Evolutionary conservation across 108 stramenopile species (phyloP), one percentile per base, ranked within the genome.

Genomic region (Cyclotella kingstonii): DNA sequence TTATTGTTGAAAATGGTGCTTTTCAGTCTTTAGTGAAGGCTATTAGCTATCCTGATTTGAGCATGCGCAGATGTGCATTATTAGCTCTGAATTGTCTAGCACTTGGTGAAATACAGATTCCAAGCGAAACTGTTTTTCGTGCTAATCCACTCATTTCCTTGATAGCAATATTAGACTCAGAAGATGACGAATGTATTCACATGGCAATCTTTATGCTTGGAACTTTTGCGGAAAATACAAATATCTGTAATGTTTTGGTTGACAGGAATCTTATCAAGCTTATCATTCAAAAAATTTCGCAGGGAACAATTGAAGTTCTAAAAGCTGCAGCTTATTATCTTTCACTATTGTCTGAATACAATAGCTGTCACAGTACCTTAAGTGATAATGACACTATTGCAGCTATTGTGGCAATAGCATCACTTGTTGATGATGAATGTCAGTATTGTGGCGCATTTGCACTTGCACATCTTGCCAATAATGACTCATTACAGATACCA

Each of bases 381-480:
- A 76, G 53, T 14, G 38, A 54, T 53, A 70, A 55, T 34, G 81
- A 84, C 29, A 89, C 57, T 0, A 49, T 91, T 14, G 70, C 84
- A 42, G 67, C 81, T 34, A 73, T 87, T 46, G 72, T 90, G 22
- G 58, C 63, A 31, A 46, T 87, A 6, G 85, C 86, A 15, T 61
- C 73, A 33, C 68, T 92, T 25, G 91, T 90, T 34, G 91, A 92
- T 66, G 66, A 80, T 18, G 91, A 92, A 68, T 71, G 77, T 22
- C 87, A 93, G 53, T 84, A 89, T 55, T 87, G 83, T 54, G 88
- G 89, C 7, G 74, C 87, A 28, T 89, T 93, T 54, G 59, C 79
- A 14, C 76, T 90, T 29, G 87, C 89, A 29, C 84, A 87, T 43
- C 72, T 93, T 18, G 76, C 89, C 1, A 80, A 75, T 42, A 90